Base-by-base conservation (phyloP, 2,329 filamentous ascomycete genomes). In the Aspergillus novoparasiticus region DNA sequence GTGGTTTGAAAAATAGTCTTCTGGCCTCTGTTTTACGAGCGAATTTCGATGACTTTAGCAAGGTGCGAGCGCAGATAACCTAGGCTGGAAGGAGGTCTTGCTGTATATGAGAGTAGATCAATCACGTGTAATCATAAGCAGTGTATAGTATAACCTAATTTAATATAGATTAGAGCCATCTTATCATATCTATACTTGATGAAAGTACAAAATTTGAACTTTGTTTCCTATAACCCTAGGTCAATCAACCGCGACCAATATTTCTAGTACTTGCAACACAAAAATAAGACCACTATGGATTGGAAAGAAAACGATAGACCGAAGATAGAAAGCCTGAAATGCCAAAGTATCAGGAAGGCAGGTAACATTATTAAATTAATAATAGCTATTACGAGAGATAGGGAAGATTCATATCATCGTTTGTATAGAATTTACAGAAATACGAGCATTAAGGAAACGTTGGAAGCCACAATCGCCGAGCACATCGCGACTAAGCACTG, bases 41-140 rank as follows among this genome's bases (percentile, higher is more conserved):
- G 14, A 76, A 75, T 60, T 78, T 78, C 56, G 69, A 73, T 59
- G 68, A 62, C 23, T 69, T 66, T 11, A 36, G 4, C 26, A 21
- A 41, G 36, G 56, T 46, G 30, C 48, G 48, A 51, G 28, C 28
- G 19, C 48, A 11, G 28, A 51, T 51, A 2, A 21, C 21, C 16
- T 32, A 19, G 28, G 19, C 28, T 51, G 26, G 26, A 50, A 30
- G 45, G 3, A 26, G 23, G 10, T 16, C 21, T 48, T 23, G 16
- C 11, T 51, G 8, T 4, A n/a, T 19, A 28, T 19, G 16, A 30
- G 26, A 10, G 21, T 21, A n/a, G 8, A 21, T 21, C 16, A 51
- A 50, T 21, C 39, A 21, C 28, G 2, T 32, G 28, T n/a, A 32
- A n/a, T 2, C 6, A 19, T 14, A 10, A 30, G 10, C 28, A 34